phyloP scores from a whole-genome alignment of 1,284 basidiomycete species.

The Kalmanozyma brasiliensis region DNA sequence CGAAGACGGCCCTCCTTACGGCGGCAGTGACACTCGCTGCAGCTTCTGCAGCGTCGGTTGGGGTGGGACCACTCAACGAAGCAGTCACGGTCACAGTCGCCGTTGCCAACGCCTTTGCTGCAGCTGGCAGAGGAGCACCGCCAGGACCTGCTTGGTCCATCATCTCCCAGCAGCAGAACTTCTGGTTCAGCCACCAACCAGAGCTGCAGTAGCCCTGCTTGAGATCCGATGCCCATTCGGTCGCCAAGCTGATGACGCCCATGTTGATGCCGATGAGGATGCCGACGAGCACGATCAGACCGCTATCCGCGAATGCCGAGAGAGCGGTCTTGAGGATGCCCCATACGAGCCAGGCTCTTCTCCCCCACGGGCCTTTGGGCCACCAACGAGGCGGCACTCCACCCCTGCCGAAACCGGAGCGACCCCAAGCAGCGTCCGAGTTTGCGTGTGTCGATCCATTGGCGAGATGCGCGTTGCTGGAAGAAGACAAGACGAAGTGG shows the following conservation, averaged over 20 bases:
- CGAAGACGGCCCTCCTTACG: too few relatives aligned
- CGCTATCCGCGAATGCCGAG: slow-evolving; percentile 59
- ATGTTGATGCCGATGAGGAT: slow-evolving; percentile 91
- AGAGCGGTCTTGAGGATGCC: slow-evolving; percentile 48
- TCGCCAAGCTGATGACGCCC: slow-evolving; percentile 92
- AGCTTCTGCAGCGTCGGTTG: slow-evolving; percentile 1
- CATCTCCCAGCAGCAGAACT: slow-evolving; percentile 95
- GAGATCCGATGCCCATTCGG: slow-evolving; percentile 97
- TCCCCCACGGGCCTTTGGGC: slow-evolving; percentile 35
- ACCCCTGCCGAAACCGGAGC: slow-evolving; percentile 29
- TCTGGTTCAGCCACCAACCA: slow-evolving; percentile 97
- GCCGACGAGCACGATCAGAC: slow-evolving; percentile 71
- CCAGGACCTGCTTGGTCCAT: slow-evolving; percentile 63
- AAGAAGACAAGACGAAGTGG: slow-evolving; percentile 38
- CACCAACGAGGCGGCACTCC: slow-evolving; percentile 54
- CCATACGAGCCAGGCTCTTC: slow-evolving; percentile 51
- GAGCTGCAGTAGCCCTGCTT: slow-evolving; percentile 96
- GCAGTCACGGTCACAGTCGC: slow-evolving; percentile 42
- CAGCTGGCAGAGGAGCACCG: slow-evolving; percentile 48
- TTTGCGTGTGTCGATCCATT: slow-evolving; percentile 39
- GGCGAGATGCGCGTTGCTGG: slow-evolving; percentile 49
- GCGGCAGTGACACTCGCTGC: slow-evolving; percentile 11
- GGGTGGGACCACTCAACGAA: not conserved
- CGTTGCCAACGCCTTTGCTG: slow-evolving; percentile 37
- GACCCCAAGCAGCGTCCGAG: slow-evolving; percentile 38